Evolutionary conservation across 2,329 filamentous ascomycete species (phyloP).

Genomic region (Xylaria sp.): DNA sequence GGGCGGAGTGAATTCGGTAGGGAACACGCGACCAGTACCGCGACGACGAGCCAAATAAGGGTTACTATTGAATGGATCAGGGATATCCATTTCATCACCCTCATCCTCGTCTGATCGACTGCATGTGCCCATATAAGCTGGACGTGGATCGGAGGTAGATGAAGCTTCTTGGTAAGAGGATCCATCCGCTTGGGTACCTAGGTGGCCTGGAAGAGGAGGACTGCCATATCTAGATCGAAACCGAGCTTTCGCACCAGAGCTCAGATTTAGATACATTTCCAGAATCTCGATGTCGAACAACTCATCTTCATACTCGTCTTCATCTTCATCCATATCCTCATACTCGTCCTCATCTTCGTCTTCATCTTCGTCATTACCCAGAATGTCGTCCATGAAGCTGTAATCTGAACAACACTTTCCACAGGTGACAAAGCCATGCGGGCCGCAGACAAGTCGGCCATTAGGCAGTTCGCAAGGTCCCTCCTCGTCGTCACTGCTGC

Average conservation of each 20-base stretch:
- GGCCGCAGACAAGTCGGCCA: slow-evolving; percentile 53
- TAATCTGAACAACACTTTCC: slow-evolving; percentile 52
- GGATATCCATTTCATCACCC: background rate
- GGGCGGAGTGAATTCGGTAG: slow-evolving; percentile 49
- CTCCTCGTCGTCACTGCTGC: slow-evolving; percentile 51
- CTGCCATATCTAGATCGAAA: background rate
- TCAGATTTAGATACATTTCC: background rate
- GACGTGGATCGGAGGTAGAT: background rate
- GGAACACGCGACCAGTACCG: slow-evolving; percentile 50
- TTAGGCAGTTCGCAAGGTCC: slow-evolving; percentile 51
- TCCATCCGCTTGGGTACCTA: too few species aligned
- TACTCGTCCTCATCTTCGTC: background rate
- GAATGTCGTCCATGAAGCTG: slow-evolving; percentile 43
- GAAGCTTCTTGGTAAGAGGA: background rate
- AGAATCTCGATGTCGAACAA: background rate
- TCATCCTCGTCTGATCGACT: background rate
- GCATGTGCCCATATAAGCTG: background rate
- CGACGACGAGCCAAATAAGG: slow-evolving; percentile 1
- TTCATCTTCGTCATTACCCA: slow-evolving; percentile 14
- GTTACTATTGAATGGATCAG: too few species aligned
- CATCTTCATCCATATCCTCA: background rate
- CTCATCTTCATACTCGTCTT: background rate
- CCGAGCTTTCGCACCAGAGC: background rate
- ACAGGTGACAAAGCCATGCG: slow-evolving; percentile 51
- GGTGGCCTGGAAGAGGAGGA: background rate